Percentiles rank a stretch among this genome's conserved stretches.
Evolutionary conservation across 2,329 filamentous ascomycete species (phyloP).

Genomic region (Aspergillus carbonarius): DNA sequence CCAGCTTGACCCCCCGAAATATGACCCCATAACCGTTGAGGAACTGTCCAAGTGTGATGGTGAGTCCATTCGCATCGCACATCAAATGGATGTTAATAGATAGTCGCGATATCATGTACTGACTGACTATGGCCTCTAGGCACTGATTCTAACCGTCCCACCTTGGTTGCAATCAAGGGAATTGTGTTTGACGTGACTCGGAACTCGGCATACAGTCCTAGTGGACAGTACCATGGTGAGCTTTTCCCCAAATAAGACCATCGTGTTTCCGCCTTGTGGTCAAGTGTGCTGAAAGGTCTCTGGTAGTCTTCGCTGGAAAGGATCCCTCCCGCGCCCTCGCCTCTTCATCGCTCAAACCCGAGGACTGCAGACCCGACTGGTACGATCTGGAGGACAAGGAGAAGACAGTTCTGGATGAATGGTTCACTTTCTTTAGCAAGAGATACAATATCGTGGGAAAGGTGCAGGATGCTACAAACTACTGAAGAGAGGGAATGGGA

Average conservation of each 20-base stretch:
- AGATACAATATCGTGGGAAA: constrained; percentile 75
- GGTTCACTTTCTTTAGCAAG: constrained; percentile 95
- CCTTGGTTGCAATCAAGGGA: constrained; percentile 70
- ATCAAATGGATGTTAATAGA: not conserved
- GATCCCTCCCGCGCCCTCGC: constrained; percentile 92
- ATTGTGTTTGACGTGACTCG: constrained; percentile 91
- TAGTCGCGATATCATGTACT: not conserved
- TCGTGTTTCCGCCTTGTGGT: not conserved
- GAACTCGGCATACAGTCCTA: constrained; percentile 81
- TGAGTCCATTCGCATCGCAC: constrained; percentile 46
- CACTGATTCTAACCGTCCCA: constrained; percentile 50
- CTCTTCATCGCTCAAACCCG: constrained; percentile 78
- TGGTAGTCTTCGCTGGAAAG: constrained; percentile 86
- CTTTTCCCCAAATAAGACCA: constrained; percentile 9
- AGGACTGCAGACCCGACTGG: constrained; percentile 83
- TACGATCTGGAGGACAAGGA: constrained; percentile 79
- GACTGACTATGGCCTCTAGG: constrained; percentile 25
- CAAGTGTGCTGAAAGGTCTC: not conserved
- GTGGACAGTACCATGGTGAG: constrained; percentile 81
- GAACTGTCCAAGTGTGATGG: constrained; percentile 80
- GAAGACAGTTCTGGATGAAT: constrained; percentile 81
- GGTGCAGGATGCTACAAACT: constrained; percentile 42
- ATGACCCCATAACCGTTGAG: constrained; percentile 78
- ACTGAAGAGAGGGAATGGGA: constrained; percentile 17
- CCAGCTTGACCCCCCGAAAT: constrained; percentile 76